Conservation (phyloP, 345 rosid genomes). For the Populus simonii region DNA sequence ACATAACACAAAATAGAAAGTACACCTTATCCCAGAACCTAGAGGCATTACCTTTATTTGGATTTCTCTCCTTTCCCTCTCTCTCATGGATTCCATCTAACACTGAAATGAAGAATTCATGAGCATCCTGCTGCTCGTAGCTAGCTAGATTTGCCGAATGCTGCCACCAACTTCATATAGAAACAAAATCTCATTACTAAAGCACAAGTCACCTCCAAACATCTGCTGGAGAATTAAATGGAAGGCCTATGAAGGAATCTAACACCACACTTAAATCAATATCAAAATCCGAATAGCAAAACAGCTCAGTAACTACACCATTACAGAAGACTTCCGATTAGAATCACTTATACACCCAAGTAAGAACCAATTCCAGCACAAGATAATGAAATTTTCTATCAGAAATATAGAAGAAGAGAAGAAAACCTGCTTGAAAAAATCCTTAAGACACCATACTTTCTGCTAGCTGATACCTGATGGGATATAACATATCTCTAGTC, state of each 20-base stretch:
- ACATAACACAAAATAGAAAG: neutral
- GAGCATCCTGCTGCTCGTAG: constrained; percentile 35
- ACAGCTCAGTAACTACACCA: neutral
- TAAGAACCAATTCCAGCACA: constrained; percentile 4
- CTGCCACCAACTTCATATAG: constrained; percentile 36
- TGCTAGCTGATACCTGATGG: neutral
- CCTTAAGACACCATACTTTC: neutral
- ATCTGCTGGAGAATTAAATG: constrained; percentile 3
- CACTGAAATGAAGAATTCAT: constrained; percentile 33
- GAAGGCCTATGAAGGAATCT: constrained; percentile 6
- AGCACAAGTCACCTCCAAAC: constrained; percentile 9
- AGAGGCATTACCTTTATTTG: constrained; percentile 16
- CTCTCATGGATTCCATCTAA: constrained; percentile 28
- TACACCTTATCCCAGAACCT: neutral
- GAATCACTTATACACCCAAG: neutral
- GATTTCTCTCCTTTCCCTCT: constrained; percentile 12
- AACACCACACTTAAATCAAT: neutral
- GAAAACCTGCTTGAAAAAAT: neutral
- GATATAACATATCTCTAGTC: neutral
- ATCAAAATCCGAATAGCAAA: neutral
- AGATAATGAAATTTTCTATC: neutral
- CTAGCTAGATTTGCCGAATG: constrained; percentile 31
- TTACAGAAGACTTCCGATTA: constrained; percentile 2
- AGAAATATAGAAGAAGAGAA: neutral
- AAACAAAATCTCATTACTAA: constrained; percentile 20